Conservation (phyloP, 1,284 basidiomycete species). For the Butyriboletus appendiculatus region DNA sequence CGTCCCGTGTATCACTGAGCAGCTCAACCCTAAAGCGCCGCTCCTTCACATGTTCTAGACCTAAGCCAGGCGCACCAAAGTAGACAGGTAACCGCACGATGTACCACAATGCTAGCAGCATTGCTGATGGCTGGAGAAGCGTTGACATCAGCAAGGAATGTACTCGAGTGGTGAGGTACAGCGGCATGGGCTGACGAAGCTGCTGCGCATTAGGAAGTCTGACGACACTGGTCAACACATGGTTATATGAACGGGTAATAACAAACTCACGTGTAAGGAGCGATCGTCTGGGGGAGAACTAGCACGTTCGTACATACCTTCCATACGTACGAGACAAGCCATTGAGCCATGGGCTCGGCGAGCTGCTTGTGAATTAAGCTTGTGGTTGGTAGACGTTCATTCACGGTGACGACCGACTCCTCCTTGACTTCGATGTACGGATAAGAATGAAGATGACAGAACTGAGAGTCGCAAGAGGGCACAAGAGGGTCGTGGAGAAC, state of each 20-base stretch:
- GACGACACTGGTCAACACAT: slow-evolving; percentile 17
- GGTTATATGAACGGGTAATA: neutral
- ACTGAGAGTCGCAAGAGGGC: slow-evolving; percentile 20
- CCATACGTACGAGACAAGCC: slow-evolving; percentile 78
- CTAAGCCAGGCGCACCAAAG: slow-evolving; percentile 47
- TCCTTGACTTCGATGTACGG: slow-evolving; percentile 17
- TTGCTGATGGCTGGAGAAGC: slow-evolving; percentile 76
- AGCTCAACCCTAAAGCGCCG: slow-evolving; percentile 62
- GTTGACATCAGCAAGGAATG: slow-evolving; percentile 78
- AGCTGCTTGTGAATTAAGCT: slow-evolving; percentile 66
- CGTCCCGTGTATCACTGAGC: slow-evolving; percentile 48
- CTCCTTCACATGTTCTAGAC: slow-evolving; percentile 55
- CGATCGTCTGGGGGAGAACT: slow-evolving; percentile 51
- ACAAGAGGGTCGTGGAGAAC: slow-evolving; percentile 22
- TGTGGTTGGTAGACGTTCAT: slow-evolving; percentile 45
- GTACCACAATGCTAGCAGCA: slow-evolving; percentile 82
- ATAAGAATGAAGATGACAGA: slow-evolving; percentile 19
- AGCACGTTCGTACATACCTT: slow-evolving; percentile 71
- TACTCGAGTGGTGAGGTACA: slow-evolving; percentile 56
- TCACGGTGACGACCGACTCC: slow-evolving; percentile 2
- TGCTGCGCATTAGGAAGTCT: slow-evolving; percentile 38
- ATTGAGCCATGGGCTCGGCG: slow-evolving; percentile 72
- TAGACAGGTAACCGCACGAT: slow-evolving; percentile 78
- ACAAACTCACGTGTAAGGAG: slow-evolving; percentile 46
- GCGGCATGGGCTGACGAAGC: slow-evolving; percentile 43